Evolutionary conservation across 345 rosid species (phyloP).

Genomic region (Aquilaria sinensis): DNA sequence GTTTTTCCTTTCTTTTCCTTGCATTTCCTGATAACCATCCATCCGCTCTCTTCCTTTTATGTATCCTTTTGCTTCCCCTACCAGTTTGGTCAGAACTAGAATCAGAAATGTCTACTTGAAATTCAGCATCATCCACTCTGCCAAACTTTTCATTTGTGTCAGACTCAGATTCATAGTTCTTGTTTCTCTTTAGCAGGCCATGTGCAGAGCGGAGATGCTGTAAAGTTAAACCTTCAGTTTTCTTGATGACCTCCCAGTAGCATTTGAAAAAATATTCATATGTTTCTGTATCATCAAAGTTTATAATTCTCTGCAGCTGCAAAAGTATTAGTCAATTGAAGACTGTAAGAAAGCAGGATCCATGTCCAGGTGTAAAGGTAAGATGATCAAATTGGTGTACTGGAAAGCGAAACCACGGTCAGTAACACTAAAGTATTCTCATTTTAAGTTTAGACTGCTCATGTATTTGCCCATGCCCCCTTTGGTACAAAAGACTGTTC

Average conservation of each 20-base stretch:
- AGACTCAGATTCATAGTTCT: conserved; percentile 1
- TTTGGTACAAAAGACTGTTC: too few relatives aligned
- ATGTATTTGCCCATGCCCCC: too few relatives aligned
- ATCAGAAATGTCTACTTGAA: conserved; percentile 13
- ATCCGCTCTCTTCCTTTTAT: conserved; percentile 15
- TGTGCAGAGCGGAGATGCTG: conserved; percentile 24
- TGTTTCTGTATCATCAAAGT: conserved; percentile 31
- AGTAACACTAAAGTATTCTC: too few relatives aligned
- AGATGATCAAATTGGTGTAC: too few relatives aligned
- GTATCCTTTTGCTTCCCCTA: background rate
- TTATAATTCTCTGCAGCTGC: conserved; percentile 29
- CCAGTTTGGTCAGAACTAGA: conserved; percentile 16
- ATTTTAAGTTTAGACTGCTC: too few relatives aligned
- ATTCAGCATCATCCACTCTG: conserved; percentile 17
- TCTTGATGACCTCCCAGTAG: conserved; percentile 45
- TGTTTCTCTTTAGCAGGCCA: conserved; percentile 18
- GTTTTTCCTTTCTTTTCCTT: conserved; percentile 2
- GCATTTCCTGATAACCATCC: background rate
- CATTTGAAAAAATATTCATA: conserved; percentile 31
- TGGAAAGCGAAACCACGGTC: too few relatives aligned
- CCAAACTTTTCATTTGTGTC: conserved; percentile 10
- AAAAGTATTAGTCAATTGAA: background rate
- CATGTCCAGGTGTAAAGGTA: too few relatives aligned
- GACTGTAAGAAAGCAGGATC: background rate
- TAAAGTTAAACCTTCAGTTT: conserved; percentile 25